Base-by-base conservation (phyloP, 169 alveolate species). In the Plasmodium gaboni region DNA sequence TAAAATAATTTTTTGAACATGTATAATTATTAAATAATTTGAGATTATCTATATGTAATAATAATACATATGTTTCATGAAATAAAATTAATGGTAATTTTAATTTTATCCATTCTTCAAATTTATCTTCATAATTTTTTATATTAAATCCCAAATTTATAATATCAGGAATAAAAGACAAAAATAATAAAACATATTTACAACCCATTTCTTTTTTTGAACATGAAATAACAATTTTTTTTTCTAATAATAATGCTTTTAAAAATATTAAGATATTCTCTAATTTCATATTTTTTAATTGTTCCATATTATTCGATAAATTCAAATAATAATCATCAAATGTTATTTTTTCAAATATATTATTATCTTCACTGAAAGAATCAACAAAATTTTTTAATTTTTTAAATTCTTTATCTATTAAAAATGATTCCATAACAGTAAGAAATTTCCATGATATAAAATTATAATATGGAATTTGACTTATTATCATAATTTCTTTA, bases 131-230 rank as follows among this genome's bases (percentile, higher is more conserved):
- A 80, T 80, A 80, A 80, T 28, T 68, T 68, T 68, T 80, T 80
- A 55, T 72, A 69, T 80, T 80, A 57, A 80, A 80, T 53, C 90
- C 90, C 2, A 80, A 80, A 68, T 80, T 80, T 53, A 80, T 80
- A 68, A 80, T 68, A 60, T 80, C 90, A 50, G 90, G 90, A 42
- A 80, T 80, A 51, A 80, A 68, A 22, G 90, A 80, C 28, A 80
- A 71, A 48, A 65, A 59, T 19, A 80, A 61, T 61, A 80, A 68
- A 17, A 80, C 32, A 24, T 17, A 68, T 24, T 50, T 57, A 71
- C 72, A 80, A 17, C 65, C 83, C 19, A 53, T 80, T 69, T 73
- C 83, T 28, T 80, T 80, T 59, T 65, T 67, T n/a, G 90, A 80
- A 55, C 90, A 53, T 42, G 63, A 51, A n/a, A 80, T 42, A 48